Base-by-base conservation (phyloP, 345 rosid species). In the Populus pruinosa region DNA sequence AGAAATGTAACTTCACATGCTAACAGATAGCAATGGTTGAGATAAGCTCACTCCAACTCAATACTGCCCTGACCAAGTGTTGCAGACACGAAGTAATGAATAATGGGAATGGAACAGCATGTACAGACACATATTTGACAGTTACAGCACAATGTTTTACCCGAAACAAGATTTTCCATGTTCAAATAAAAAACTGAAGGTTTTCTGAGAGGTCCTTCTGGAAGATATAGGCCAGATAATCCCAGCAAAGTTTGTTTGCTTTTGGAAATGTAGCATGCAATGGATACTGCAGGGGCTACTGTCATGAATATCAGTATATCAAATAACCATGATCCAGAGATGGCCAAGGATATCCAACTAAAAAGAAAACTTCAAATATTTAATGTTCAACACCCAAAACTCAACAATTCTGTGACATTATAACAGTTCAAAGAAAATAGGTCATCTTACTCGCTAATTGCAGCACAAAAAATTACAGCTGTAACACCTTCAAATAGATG, bases 401-500 rank as follows among this genome's bases (percentile, higher is more conserved):
- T 7, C 36, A 49, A 35, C 65, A 73, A 73, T 18, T 31, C 12
- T 23, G 62, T 59, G 76, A 73, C n/a, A 5, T n/a, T 33, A 59
- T 73, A 62, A 65, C 56, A 21, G 14, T 27, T 16, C 36, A 69
- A 72, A 7, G 62, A 68, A 70, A 33, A 71, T 35, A 74, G 35
- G 23, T 17, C 70, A 69, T 76, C 98, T 94, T 94, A 96, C 99
- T 96, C 99, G 91, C 99, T 96, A 44, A 96, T 94, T 74, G 98
- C 98, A 70, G 91, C 98, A 79, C 99, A 96, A 85, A 96, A 92
- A 43, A 96, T 96, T 66, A 96, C 98, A 79, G 99, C 97, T 2
- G 99, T 90, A 74, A 96, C 98, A 62, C 99, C 99, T 87, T 96
- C 99, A 85, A 96, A 96, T 61, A 96, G 89, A 90, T 96, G 99